These are phyloP conservation scores for Coemansia sp. DNA, from an alignment of 192 early-diverging fungal species.

Conservation along the genomic window DNA sequence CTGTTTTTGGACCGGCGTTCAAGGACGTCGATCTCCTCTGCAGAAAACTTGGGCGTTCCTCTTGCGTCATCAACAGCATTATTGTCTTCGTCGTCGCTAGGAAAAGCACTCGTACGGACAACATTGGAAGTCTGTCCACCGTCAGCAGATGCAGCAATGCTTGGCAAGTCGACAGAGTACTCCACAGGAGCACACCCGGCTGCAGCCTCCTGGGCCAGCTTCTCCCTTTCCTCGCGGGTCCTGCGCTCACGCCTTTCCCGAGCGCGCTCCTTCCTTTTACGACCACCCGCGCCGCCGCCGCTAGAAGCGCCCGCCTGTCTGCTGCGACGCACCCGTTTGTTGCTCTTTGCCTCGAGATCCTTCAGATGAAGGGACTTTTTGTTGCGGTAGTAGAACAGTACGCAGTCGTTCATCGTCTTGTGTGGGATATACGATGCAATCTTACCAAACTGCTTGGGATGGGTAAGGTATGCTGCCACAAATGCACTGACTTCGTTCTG, in stretches of 20 bases:
- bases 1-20: conserved; percentile 34
- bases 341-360: conserved; percentile 55
- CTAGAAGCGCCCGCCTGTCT: conserved; percentile 38
- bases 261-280: conserved; percentile 53
- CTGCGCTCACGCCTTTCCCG: conserved; percentile 35
- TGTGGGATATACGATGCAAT: conserved; percentile 63
- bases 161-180: neutral
- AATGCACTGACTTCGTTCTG: conserved; percentile 65
- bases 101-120: conserved; percentile 2
- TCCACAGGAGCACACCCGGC: conserved; percentile 21
- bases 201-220: conserved; percentile 33
- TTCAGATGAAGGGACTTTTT: conserved; percentile 74
- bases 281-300: conserved; percentile 6
- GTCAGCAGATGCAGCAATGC: neutral
- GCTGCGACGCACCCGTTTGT: conserved; percentile 41
- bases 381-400: conserved; percentile 75
- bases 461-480: conserved; percentile 62
- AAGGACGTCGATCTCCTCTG: conserved; percentile 12
- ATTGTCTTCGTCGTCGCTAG: conserved; percentile 19
- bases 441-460: conserved; percentile 75
- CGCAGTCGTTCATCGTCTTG: conserved; percentile 70
- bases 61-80: conserved; percentile 1
- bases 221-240: conserved; percentile 36
- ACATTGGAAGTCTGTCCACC: conserved; percentile 4
- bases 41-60: neutral